phyloP scores from a whole-genome alignment of 192 early-diverging fungal species.

The Radiomyces spectabilis region DNA sequence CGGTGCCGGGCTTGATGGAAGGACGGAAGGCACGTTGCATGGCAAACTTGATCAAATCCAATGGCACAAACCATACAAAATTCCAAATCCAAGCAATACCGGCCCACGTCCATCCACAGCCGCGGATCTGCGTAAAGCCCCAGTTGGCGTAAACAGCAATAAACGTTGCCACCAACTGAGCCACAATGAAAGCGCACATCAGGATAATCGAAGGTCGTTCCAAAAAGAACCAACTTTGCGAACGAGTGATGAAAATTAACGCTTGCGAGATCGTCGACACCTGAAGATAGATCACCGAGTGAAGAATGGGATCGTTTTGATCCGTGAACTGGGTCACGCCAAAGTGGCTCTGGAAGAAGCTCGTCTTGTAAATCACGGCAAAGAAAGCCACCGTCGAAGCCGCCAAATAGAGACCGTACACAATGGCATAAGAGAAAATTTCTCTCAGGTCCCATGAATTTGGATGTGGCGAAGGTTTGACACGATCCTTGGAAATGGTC shows the following conservation, averaged over 20 bases:
- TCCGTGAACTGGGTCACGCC: conserved; percentile 26
- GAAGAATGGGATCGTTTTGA: conserved; percentile 58
- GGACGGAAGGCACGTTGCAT: conserved; percentile 54
- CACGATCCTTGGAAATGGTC: conserved; percentile 86
- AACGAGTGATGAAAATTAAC: conserved; percentile 71
- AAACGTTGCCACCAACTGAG: conserved; percentile 67
- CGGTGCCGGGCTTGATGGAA: conserved; percentile 3
- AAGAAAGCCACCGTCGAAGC: conserved; percentile 73
- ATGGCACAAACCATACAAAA: conserved; percentile 68
- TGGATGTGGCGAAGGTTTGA: conserved; percentile 70
- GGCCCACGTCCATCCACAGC: conserved; percentile 69
- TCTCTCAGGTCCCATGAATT: conserved; percentile 87
- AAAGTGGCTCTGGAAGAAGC: conserved; percentile 49
- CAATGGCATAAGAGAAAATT: conserved; percentile 81
- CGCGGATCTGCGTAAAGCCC: conserved; percentile 65
- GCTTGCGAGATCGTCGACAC: conserved; percentile 73
- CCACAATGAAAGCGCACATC: conserved; percentile 56
- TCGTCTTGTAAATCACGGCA: conserved; percentile 51
- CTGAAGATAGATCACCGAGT: conserved; percentile 77
- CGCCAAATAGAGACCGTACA: conserved; percentile 78
- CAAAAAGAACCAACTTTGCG: conserved; percentile 62
- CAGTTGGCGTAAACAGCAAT: conserved; percentile 81
- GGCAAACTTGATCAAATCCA: conserved; percentile 71
- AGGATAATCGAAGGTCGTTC: conserved; percentile 65
- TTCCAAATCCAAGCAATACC: conserved; percentile 70